Conservation (phyloP, 1,284 basidiomycete species). For the Sanghuangporus sanghuang region DNA sequence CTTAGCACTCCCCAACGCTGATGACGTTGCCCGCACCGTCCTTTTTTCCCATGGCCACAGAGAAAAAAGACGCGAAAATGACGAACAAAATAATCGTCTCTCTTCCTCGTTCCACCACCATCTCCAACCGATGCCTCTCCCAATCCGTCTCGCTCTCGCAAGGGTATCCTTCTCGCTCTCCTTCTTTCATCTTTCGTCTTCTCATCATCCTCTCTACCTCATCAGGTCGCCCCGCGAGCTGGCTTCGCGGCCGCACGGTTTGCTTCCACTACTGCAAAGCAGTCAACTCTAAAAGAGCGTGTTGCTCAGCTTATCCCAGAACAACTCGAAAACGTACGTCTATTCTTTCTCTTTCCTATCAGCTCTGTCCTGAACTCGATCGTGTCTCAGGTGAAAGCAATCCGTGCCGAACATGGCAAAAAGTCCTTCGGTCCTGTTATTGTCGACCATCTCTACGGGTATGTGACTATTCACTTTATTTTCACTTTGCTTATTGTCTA, state of each 20-base stretch:
- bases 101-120: slow-evolving; percentile 23
- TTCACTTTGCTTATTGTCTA: slow-evolving; percentile 2
- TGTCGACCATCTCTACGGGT: slow-evolving; percentile 90
- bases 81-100: neutral
- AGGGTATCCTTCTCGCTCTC: slow-evolving; percentile 34
- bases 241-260: slow-evolving; percentile 38
- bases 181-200: neutral
- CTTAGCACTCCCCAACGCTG: neutral
- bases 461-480: neutral
- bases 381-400: slow-evolving; percentile 66
- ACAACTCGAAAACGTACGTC: slow-evolving; percentile 76
- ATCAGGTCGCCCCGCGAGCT: slow-evolving; percentile 10
- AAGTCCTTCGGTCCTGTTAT: slow-evolving; percentile 87
- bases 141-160: slow-evolving; percentile 40
- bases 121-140: slow-evolving; percentile 27
- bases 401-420: slow-evolving; percentile 80
- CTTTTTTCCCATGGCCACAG: neutral
- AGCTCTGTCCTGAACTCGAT: slow-evolving; percentile 1
- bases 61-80: too few species aligned
- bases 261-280: slow-evolving; percentile 63
- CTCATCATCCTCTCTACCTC: neutral
- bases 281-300: slow-evolving; percentile 82
- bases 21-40: neutral
- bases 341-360: neutral
- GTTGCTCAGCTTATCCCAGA: slow-evolving; percentile 87